A percentile compares a stretch with the other conserved stretches of the same genome.
phyloP scores from a whole-genome alignment of 305 asterid genomes.

The Plantago coronopus region DNA sequence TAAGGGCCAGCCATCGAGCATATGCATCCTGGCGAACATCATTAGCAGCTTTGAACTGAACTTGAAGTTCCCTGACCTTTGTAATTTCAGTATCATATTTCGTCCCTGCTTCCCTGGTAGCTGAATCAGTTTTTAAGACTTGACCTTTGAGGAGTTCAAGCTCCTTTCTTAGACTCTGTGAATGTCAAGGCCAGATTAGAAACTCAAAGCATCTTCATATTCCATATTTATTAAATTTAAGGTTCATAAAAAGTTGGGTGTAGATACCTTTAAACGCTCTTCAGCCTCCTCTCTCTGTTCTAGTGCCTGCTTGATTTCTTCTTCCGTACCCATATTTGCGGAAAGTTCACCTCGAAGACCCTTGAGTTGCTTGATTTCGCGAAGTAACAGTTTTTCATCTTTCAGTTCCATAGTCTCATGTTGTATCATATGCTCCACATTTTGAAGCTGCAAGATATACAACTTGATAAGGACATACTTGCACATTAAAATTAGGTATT shows the following conservation, averaged over 20 bases:
- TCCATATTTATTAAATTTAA: background rate
- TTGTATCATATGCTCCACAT: slow-evolving; percentile 68
- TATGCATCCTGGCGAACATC: slow-evolving; percentile 54
- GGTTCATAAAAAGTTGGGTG: slow-evolving; percentile 14
- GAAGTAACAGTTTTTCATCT: slow-evolving; percentile 74
- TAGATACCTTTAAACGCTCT: slow-evolving; percentile 66
- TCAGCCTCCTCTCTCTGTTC: slow-evolving; percentile 70
- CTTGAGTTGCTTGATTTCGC: slow-evolving; percentile 86
- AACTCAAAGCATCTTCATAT: background rate
- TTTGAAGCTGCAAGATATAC: slow-evolving; percentile 45
- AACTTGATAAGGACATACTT: slow-evolving; percentile 8
- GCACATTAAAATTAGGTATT: background rate
- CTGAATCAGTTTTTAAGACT: slow-evolving; percentile 42
- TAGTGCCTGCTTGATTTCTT: slow-evolving; percentile 79
- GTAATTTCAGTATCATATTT: slow-evolving; percentile 40
- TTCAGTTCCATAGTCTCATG: slow-evolving; percentile 81
- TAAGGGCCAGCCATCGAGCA: slow-evolving; percentile 38
- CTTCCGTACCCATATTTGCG: slow-evolving; percentile 72
- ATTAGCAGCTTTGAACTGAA: slow-evolving; percentile 47
- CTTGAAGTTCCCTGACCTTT: slow-evolving; percentile 42
- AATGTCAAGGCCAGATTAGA: background rate
- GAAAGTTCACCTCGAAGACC: slow-evolving; percentile 82
- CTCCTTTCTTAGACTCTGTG: slow-evolving; percentile 50
- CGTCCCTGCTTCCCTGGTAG: slow-evolving; percentile 36
- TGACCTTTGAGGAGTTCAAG: slow-evolving; percentile 42